phyloP scores from a whole-genome alignment of 495 filamentous ascomycete species.

The Elasticomyces elasticus region DNA sequence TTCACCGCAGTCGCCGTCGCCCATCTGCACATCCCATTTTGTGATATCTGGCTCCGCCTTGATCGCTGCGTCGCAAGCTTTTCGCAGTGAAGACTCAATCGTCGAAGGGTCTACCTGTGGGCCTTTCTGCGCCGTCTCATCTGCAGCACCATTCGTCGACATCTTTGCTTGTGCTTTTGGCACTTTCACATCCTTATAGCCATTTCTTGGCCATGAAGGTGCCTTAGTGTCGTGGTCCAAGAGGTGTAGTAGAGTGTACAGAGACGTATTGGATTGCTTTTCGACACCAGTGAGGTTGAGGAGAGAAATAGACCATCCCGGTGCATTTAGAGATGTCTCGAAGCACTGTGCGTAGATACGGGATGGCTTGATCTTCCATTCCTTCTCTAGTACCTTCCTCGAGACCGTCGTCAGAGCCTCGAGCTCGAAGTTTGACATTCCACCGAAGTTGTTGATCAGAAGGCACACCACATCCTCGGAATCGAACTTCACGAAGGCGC shows the following conservation, averaged over 20 bases:
- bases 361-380: slow-evolving; percentile 34
- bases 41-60: slow-evolving; percentile 49
- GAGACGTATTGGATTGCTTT: slow-evolving; percentile 34
- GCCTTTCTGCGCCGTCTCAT: slow-evolving; percentile 6
- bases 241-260: slow-evolving; percentile 43
- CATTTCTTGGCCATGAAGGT: slow-evolving; percentile 36
- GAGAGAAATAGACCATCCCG: slow-evolving; percentile 51
- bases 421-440: slow-evolving; percentile 51
- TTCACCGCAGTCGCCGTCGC: slow-evolving; percentile 56
- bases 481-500: slow-evolving; percentile 49
- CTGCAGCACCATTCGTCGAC: neutral
- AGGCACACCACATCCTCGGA: slow-evolving; percentile 45
- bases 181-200: slow-evolving; percentile 20
- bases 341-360: slow-evolving; percentile 39
- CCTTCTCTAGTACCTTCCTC: slow-evolving; percentile 42
- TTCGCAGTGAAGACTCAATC: slow-evolving; percentile 42
- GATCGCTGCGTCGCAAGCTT: slow-evolving; percentile 42
- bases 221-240: slow-evolving; percentile 47
- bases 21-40: slow-evolving; percentile 54
- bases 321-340: slow-evolving; percentile 53
- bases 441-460: slow-evolving; percentile 54
- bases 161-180: slow-evolving; percentile 17
- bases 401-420: slow-evolving; percentile 47
- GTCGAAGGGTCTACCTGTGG: slow-evolving; percentile 8
- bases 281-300: slow-evolving; percentile 43